Evolutionary conservation across 2,329 filamentous ascomycete genomes (phyloP).

Genomic region (Hymenoscyphus infarciens): DNA sequence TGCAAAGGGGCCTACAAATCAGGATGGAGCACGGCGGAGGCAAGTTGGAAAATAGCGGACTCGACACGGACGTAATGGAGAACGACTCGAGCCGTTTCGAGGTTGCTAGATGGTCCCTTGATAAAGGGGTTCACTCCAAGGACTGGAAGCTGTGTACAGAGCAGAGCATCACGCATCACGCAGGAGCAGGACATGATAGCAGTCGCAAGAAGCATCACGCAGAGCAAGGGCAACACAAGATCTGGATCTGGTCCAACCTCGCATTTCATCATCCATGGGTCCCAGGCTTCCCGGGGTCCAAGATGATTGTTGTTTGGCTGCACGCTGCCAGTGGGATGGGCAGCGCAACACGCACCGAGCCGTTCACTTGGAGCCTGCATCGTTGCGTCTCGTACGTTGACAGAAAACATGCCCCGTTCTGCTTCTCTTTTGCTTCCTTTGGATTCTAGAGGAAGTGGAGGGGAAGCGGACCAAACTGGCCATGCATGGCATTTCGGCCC

Average conservation of each 20-base stretch:
- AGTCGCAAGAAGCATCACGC: constrained; percentile 8
- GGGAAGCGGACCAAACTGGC: background rate
- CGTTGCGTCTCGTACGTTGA: background rate
- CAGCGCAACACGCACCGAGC: constrained; percentile 14
- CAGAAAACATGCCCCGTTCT: background rate
- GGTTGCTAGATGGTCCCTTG: constrained; percentile 2
- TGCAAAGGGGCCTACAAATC: constrained; percentile 13
- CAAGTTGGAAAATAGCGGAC: constrained; percentile 8
- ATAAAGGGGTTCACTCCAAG: background rate
- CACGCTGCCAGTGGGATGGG: constrained; percentile 8
- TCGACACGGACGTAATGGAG: constrained; percentile 11
- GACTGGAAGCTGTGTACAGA: background rate
- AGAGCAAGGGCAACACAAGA: constrained; percentile 14
- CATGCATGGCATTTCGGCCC: background rate
- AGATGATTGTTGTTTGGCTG: constrained; percentile 2
- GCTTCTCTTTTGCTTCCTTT: background rate
- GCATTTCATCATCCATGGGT: constrained; percentile 3
- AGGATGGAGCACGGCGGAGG: constrained; percentile 1
- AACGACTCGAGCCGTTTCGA: constrained; percentile 15
- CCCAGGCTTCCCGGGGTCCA: background rate
- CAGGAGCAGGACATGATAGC: background rate
- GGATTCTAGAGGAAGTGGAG: background rate
- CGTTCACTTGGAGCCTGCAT: constrained; percentile 16
- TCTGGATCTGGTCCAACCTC: constrained; percentile 16
- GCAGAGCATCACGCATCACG: background rate